Evolutionary conservation across 2,329 filamentous ascomycete genomes (phyloP).

Genomic region (Mariannaea elegans): DNA sequence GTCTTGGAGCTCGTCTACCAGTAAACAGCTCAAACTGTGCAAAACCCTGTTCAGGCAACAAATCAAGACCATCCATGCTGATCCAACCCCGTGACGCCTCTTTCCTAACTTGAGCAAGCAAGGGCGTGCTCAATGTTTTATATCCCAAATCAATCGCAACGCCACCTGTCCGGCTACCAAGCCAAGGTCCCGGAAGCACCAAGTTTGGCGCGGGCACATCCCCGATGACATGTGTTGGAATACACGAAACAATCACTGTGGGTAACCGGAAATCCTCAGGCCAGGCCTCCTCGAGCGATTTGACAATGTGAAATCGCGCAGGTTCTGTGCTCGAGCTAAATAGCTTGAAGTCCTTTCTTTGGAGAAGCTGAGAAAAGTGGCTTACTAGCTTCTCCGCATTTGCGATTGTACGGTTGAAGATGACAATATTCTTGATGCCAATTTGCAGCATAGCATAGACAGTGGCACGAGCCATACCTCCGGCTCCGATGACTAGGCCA

Average conservation of each 20-base stretch:
- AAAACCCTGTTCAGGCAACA: conserved; percentile 81
- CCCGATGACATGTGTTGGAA: conserved; percentile 74
- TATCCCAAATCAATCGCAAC: conserved; percentile 81
- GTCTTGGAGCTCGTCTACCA: conserved; percentile 60
- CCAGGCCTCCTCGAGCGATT: conserved; percentile 69
- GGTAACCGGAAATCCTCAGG: conserved; percentile 69
- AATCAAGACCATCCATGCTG: conserved; percentile 77
- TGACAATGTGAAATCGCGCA: conserved; percentile 66
- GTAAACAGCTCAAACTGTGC: conserved; percentile 86
- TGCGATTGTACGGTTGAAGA: conserved; percentile 75
- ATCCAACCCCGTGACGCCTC: conserved; percentile 74
- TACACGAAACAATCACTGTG: conserved; percentile 80
- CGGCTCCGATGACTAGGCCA: conserved; percentile 70
- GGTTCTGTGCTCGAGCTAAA: conserved; percentile 54
- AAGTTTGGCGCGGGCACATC: conserved; percentile 74
- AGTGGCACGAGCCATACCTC: conserved; percentile 81
- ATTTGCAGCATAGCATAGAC: conserved; percentile 82
- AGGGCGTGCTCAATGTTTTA: conserved; percentile 75
- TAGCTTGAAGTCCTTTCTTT: conserved; percentile 52
- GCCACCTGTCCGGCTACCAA: conserved; percentile 76
- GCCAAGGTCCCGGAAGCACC: conserved; percentile 73
- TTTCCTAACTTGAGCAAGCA: conserved; percentile 72
- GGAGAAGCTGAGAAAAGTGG: conserved; percentile 71
- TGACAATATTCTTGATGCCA: conserved; percentile 78
- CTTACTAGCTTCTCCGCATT: conserved; percentile 73